Base-by-base conservation (phyloP, 1,284 basidiomycete species). In the Pseudozyma pruni region DNA sequence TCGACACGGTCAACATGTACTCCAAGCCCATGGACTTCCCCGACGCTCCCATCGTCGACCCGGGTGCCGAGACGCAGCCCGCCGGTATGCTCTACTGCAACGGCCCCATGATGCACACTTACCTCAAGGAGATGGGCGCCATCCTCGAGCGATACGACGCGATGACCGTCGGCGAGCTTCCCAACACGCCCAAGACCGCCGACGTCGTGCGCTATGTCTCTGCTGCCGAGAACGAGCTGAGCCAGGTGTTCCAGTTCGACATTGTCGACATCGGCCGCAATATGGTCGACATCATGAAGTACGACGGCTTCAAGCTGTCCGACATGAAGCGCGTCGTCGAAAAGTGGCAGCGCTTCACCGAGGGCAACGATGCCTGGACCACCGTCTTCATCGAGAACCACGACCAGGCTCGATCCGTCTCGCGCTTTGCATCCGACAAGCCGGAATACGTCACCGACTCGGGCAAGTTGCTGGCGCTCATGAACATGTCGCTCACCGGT, bases 161-260 rank as follows among this genome's bases (percentile, higher is more conserved):
- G 16, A 87, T 90, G 64, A 89, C 88, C 11, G 89, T 91, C 10
- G 90, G 89, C 42, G 90, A 90, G 83, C 86, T 86, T 1, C 59
- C 62, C 40, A 58, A 52, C 62, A 64, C 59, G 11, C 61, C 61
- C 62, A 84, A 86, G 51, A 83, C 87, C 14, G 77, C 83, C 13
- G 84, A 84, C 45, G 83, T 89, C 3, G 85, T 87, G 0, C 83
- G 83, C 33, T 90, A 90, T 76, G 88, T 88, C 17, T 85, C 88
- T 6, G 88, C 89, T 0, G 76, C 72, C 17, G 87, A 87, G 72
- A 86, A 88, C 64, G 88, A 90, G 79, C 86, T 91, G 22, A 85
- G 90, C 74, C 41, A 66, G 32, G 68, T 72, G 19, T 90, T 90
- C 80, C 85, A 87, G n/a, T 89, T 89, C 69, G 87, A 89, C 52